Evolutionary conservation across 371 early-diverging fungal genomes (phyloP), one percentile per base, ranked within the genome.

Genomic region (Circinella umbellata): DNA sequence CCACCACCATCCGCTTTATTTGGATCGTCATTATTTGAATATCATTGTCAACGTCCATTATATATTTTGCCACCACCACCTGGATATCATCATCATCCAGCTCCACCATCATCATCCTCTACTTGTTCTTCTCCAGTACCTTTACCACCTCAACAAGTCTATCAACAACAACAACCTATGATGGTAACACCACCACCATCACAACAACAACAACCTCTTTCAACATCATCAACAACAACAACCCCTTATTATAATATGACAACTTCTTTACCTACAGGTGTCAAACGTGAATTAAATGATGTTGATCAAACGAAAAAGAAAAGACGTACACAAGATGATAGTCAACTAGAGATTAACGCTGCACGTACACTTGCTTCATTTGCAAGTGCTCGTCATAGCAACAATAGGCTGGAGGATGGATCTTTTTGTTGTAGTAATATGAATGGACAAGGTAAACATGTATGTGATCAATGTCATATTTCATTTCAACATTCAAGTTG

Each of bases 341-440:
- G 76, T 57, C 73, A 76, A 9, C 75, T 75, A 51, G 78, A 79
- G 9, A 71, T 80, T 20, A 66, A 53, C 42, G 82, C 82, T n/a
- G 82, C 82, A 8, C 80, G 80, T 15, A 82, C 82, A 7, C 71
- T 82, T 35, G 80, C 82, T 17, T 82, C 82, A 7, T 80, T 82
- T 72, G 77, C 82, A 35, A 70, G 72, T 5, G 71, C 68, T 18
- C 63, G 68, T n/a, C 55, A 68, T 37, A 74, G 46, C 67, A 68
- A 63, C 51, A 51, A 51, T 51, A 4, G 17, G 8, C 14, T 51
- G 15, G 76, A 72, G 20, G 66, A 66, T 53, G 70, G 65, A 17
- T 71, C 73, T n/a, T 79, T 11, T 7, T 57, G 78, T 69, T 72
- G 74, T 53, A 69, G 76, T 36, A 27, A 27, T 27, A 27, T 1